Evolutionary conservation across 1,284 basidiomycete species (phyloP).

Genomic region (Tylopilus orsonianus): DNA sequence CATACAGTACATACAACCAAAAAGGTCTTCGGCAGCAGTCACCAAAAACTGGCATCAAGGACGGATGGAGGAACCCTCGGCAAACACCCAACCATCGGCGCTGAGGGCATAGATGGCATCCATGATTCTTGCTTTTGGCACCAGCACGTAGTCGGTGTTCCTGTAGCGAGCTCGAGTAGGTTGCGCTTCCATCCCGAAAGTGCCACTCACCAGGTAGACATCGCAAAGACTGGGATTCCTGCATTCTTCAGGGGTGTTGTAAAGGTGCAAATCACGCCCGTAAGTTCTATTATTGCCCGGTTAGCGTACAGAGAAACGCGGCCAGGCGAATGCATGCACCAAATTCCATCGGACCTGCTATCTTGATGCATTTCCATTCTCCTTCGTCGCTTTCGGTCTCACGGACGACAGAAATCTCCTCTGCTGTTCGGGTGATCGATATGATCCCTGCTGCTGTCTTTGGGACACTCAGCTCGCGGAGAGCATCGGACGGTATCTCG

Average conservation of each 20-base stretch:
- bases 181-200: background rate
- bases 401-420: conserved; percentile 62
- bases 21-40: background rate
- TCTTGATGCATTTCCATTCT: conserved; percentile 60
- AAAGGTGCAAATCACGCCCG: conserved; percentile 58
- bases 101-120: conserved; percentile 44
- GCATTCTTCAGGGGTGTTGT: conserved; percentile 56
- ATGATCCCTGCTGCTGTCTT: conserved; percentile 41
- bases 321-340: conserved; percentile 37
- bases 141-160: conserved; percentile 64
- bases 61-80: conserved; percentile 6
- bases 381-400: conserved; percentile 41
- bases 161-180: conserved; percentile 35
- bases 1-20: background rate
- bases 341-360: conserved; percentile 67
- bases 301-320: background rate
- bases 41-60: background rate
- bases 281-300: conserved; percentile 43
- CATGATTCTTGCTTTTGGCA: conserved; percentile 44
- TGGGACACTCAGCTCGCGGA: conserved; percentile 28
- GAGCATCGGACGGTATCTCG: conserved; percentile 31
- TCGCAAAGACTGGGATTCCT: conserved; percentile 57
- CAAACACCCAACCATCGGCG: conserved; percentile 50
- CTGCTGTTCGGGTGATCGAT: conserved; percentile 57
- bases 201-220: conserved; percentile 65